Base-by-base conservation (phyloP, 129 eudicot species). In the Lonicera japonica region DNA sequence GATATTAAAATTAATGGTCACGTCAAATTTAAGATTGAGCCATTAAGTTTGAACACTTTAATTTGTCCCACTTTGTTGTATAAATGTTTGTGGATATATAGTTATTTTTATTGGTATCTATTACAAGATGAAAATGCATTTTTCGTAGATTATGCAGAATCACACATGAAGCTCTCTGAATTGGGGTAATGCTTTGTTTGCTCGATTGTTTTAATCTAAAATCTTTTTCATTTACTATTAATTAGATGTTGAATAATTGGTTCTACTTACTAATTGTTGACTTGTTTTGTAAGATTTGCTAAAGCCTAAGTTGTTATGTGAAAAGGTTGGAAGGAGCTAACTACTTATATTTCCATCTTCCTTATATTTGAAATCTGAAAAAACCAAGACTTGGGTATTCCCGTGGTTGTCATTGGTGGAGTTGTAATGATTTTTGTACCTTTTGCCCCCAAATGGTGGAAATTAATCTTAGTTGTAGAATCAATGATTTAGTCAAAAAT, bases 161-260 rank as follows among this genome's bases (percentile, higher is more conserved):
- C 98, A 47, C 95, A 77, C 80, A 8, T 75, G 87, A 92, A 87
- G 75, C 96, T 92, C 52, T 87, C 86, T 38, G 98, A 92, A 75
- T 48, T 92, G 54, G 98, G 98, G 98, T 87, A 86, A 79, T 54
- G 18, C 20, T 17, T 21, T 9, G n/a, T 4, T 21, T 16, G 15
- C 50, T 43, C 8, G 36, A 29, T 10, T 43, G 3, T 43, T 43
- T 8, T n/a, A n/a, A 43, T 43, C 16, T 14, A 43, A 43, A 40
- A 21, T 43, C 25, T n/a, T 68, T 24, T 19, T 12, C 64, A 1
- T 25, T 3, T 21, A 9, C n/a, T 47, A n/a, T n/a, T n/a, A n/a
- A 40, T 11, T 53, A 7, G 0, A 0, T 3, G 4, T 21, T 15
- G 4, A n/a, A n/a, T n/a, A 2, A 64, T 24, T 63, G 29, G 20